These are phyloP conservation scores for Coniochaeta hoffmannii DNA, from an alignment of 2,329 filamentous ascomycete species.

Conservation along the genomic window DNA sequence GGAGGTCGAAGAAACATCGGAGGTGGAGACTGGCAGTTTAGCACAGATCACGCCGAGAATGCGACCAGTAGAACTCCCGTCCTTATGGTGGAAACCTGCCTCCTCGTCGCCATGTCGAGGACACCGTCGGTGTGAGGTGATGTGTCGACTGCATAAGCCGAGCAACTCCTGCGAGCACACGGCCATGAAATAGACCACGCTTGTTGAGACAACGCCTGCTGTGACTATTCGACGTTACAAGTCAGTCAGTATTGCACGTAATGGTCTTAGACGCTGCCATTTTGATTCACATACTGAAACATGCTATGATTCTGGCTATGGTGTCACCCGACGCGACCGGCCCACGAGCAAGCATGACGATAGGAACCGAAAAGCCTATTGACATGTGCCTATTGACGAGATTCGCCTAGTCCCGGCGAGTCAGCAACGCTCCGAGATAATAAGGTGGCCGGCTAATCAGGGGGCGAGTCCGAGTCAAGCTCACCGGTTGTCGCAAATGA, in stretches of 20 bases:
- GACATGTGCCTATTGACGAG: slow-evolving; percentile 44
- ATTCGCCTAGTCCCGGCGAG: slow-evolving; percentile 29
- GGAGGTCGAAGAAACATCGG: background rate
- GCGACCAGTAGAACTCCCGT: background rate
- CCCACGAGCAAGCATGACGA: slow-evolving; percentile 34
- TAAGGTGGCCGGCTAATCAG: background rate
- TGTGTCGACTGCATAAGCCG: background rate
- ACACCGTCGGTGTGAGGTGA: background rate
- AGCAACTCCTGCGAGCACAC: slow-evolving; percentile 17
- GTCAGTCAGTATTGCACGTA: background rate
- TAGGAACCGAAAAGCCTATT: slow-evolving; percentile 41
- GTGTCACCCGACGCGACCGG: slow-evolving; percentile 21
- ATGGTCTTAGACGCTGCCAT: background rate
- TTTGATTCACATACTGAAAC: slow-evolving; percentile 30
- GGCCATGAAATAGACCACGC: slow-evolving; percentile 19
- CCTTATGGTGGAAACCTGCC: background rate
- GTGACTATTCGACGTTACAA: slow-evolving; percentile 15
- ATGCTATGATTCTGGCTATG: slow-evolving; percentile 34
- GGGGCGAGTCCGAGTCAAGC: background rate
- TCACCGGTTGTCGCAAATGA: slow-evolving; percentile 11
- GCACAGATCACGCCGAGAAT: background rate
- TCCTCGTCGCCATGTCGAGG: background rate
- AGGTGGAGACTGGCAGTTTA: background rate
- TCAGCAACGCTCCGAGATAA: slow-evolving; percentile 4
- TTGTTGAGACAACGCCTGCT: slow-evolving; percentile 23